A percentile compares a stretch with the other conserved stretches of the same genome.
phyloP scores from a whole-genome alignment of 2,329 filamentous ascomycete species.

The Alternaria dauci region DNA sequence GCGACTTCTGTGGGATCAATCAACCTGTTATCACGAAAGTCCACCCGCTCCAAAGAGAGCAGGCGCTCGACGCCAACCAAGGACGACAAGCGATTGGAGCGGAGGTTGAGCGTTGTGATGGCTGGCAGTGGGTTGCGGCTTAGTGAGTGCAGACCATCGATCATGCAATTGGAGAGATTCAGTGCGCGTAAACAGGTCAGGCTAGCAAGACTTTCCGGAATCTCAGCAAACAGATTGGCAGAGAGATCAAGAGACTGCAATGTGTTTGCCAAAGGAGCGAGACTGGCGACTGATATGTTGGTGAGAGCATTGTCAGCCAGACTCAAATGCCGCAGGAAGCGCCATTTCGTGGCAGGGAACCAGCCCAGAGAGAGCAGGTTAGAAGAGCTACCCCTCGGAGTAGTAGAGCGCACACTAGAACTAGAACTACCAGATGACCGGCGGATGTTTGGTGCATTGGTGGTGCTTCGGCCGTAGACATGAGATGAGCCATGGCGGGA shows the following conservation, averaged over 20 bases:
- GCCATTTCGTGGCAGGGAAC: conserved; percentile 89
- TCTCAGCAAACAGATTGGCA: conserved; percentile 89
- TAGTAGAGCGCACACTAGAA: conserved; percentile 70
- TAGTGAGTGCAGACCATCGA: conserved; percentile 88
- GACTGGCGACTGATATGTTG: conserved; percentile 75
- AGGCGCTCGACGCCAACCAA: conserved; percentile 90
- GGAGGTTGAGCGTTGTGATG: conserved; percentile 90
- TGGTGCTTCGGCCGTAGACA: conserved; percentile 66
- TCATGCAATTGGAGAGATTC: conserved; percentile 97
- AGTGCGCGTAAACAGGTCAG: conserved; percentile 88
- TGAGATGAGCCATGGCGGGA: conserved; percentile 74
- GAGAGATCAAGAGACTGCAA: conserved; percentile 93
- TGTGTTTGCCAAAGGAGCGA: conserved; percentile 84
- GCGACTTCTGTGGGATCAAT: conserved; percentile 92
- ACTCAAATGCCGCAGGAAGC: conserved; percentile 90
- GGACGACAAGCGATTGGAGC: conserved; percentile 85
- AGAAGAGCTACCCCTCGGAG: conserved; percentile 72
- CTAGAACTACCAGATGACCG: conserved; percentile 94
- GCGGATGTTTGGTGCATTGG: conserved; percentile 70
- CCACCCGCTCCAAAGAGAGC: conserved; percentile 85
- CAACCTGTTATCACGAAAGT: conserved; percentile 88
- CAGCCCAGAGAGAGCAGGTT: conserved; percentile 77
- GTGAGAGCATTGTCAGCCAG: conserved; percentile 91
- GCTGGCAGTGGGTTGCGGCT: conserved; percentile 87
- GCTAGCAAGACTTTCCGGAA: conserved; percentile 87